These are phyloP conservation scores for Penicillium desertorum DNA, from an alignment of 495 filamentous ascomycete species.

Conservation along the genomic window DNA sequence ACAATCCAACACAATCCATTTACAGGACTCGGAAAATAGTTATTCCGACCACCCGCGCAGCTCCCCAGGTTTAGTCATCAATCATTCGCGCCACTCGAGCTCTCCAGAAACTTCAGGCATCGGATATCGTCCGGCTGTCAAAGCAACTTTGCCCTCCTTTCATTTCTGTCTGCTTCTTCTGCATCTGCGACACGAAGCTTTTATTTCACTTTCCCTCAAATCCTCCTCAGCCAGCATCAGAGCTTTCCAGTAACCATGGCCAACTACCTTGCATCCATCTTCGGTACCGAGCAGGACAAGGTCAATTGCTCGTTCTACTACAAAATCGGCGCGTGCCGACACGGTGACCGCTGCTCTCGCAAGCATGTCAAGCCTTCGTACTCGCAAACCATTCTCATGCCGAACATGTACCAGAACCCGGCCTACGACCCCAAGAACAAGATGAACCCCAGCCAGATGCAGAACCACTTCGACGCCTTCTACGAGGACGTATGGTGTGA, in stretches of 20 bases:
- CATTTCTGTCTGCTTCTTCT: conserved; percentile 5
- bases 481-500: conserved; percentile 99
- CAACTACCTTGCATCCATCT: conserved; percentile 99
- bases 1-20: no score
- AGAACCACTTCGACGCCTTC: conserved; percentile 99
- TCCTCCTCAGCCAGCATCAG: neutral
- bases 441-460: conserved; percentile 91
- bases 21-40: conserved; percentile 8
- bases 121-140: conserved; percentile 19
- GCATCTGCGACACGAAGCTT: conserved; percentile 1
- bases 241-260: conserved; percentile 52
- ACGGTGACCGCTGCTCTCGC: conserved; percentile 95
- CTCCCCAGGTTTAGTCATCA: conserved; percentile 35
- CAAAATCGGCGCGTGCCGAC: conserved; percentile 97
- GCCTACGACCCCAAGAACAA: conserved; percentile 95
- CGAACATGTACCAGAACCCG: conserved; percentile 98
- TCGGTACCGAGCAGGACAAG: conserved; percentile 99
- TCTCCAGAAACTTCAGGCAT: conserved; percentile 48
- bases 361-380: conserved; percentile 99
- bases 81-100: conserved; percentile 27
- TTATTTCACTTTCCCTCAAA: no score
- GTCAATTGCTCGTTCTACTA: conserved; percentile 84
- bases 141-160: conserved; percentile 16
- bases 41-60: conserved; percentile 19
- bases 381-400: conserved; percentile 93